These are phyloP conservation scores for Tinospora cordifolia DNA, from an alignment of 164 flowering plant species.

Conservation along the genomic window DNA sequence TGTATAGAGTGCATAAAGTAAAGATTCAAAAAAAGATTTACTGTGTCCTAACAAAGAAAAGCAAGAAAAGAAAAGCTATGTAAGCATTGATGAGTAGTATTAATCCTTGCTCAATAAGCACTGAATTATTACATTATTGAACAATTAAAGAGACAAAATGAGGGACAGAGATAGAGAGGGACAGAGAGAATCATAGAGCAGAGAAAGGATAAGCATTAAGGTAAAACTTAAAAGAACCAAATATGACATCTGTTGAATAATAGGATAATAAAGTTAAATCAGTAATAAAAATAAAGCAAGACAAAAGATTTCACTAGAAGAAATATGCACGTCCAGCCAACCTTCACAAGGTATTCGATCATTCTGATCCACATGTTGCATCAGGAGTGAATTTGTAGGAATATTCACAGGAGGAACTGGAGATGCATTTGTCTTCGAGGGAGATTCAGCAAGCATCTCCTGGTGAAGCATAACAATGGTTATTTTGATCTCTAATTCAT, in stretches of 20 bases:
- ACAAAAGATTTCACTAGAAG: background rate
- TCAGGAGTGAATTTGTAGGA: constrained; percentile 37
- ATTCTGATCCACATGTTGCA: constrained; percentile 33
- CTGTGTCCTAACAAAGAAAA: too few relatives aligned
- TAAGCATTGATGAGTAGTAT: too few relatives aligned
- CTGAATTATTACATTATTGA: too few relatives aligned
- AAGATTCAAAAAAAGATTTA: too few relatives aligned
- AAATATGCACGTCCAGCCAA: constrained; percentile 23
- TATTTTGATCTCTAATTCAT: constrained; percentile 29
- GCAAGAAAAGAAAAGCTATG: too few relatives aligned
- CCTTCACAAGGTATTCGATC: constrained; percentile 47
- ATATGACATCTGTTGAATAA: background rate
- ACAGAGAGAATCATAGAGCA: too few relatives aligned
- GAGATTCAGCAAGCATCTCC: constrained; percentile 63
- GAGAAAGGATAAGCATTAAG: background rate
- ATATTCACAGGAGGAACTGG: constrained; percentile 32
- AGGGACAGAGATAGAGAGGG: too few relatives aligned
- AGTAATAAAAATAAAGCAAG: background rate
- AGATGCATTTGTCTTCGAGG: constrained; percentile 39
- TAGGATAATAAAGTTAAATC: background rate
- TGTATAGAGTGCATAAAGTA: too few relatives aligned
- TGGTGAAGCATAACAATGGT: constrained; percentile 44
- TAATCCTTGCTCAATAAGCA: too few relatives aligned
- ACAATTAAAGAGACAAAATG: too few relatives aligned
- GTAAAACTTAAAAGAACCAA: background rate